Evolutionary conservation across 805 yeast species (phyloP), one percentile per base, ranked within the genome.

Genomic region (Candida maris): DNA sequence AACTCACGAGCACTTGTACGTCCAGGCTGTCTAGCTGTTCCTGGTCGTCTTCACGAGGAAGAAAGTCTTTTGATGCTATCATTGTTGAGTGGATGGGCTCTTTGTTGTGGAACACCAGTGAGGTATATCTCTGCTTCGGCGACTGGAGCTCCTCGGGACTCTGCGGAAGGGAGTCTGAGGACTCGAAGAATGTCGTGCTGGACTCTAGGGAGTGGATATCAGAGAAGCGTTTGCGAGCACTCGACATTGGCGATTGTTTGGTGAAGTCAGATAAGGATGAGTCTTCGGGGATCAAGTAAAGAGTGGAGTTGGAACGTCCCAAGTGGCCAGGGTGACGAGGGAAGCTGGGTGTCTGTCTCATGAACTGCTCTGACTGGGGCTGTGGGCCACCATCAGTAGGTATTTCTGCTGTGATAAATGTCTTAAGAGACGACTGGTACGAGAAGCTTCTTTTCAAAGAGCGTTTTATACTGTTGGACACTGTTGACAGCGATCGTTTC

Each of bases 1-100:
- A 75, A 41, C 83, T 74, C 6, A 82, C 87, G 41, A 82, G 58
- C 6, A 82, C 82, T 56, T 82, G 89, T 2, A 80, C 89, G 44
- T 82, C 88, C 45, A 79, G 52, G 20, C 67, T 64, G 14, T 67
- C 68, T 37, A 75, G 69, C 10, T 69, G 59, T 15, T 68, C 67
- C 24, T 65, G 70, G 17, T 58, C 66, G 34, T 63, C 65, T 18
- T 27, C 46, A 46, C 54, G 27, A 32, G 52, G 40, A 27, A 35
- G 36, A 29, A 32, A 27, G 40, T 47, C 24, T 51, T 57, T 31
- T 39, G 51, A 30, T 34, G 50, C 21, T 43, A 51, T 23, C 31
- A 32, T 43, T 15, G 39, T 34, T 14, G 47, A 36, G 19, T 32
- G 16, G 25, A 39, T 37, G 5, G 34, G 35, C 19, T 25, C 30